These are phyloP conservation scores for Ilex aquifolium DNA, from an alignment of 257 asterid species.

Conservation along the genomic window DNA sequence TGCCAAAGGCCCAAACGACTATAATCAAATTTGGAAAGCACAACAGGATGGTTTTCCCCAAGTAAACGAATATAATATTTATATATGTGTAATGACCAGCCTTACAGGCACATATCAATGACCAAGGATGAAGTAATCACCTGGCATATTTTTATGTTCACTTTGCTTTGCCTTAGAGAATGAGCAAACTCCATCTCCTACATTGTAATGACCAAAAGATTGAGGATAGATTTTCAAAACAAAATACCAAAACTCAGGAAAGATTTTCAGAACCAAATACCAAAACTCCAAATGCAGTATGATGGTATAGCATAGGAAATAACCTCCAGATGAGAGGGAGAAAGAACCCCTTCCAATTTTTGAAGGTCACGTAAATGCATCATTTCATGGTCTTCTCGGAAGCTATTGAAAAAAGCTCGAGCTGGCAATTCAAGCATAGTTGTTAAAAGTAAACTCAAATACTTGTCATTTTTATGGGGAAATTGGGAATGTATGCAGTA, in stretches of 20 bases:
- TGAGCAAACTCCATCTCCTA: constrained; percentile 99
- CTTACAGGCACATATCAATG: no score
- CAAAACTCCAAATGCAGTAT: constrained; percentile 6
- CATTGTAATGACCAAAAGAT: constrained; percentile 12
- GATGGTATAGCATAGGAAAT: constrained; percentile 27
- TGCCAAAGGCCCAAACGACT: no score
- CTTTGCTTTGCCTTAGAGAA: constrained; percentile 86
- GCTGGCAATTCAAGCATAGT: constrained; percentile 41
- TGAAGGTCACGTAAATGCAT: constrained; percentile 86
- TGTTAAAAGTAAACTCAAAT: constrained; percentile 9
- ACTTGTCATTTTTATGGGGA: background rate
- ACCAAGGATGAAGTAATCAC: constrained; percentile 29
- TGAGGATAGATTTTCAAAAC: constrained; percentile 13
- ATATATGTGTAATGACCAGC: no score
- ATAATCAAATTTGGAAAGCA: no score
- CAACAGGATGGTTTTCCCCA: no score
- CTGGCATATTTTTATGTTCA: constrained; percentile 80
- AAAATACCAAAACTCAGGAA: no score
- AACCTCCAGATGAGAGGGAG: constrained; percentile 94
- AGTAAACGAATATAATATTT: no score
- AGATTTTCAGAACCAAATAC: constrained; percentile 13
- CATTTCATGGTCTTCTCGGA: constrained; percentile 94
- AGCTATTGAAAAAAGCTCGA: constrained; percentile 78
- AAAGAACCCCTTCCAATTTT: constrained; percentile 90
- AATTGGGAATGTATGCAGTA: background rate